phyloP scores from a whole-genome alignment of 2,329 filamentous ascomycete species.

The Aspergillus persii region DNA sequence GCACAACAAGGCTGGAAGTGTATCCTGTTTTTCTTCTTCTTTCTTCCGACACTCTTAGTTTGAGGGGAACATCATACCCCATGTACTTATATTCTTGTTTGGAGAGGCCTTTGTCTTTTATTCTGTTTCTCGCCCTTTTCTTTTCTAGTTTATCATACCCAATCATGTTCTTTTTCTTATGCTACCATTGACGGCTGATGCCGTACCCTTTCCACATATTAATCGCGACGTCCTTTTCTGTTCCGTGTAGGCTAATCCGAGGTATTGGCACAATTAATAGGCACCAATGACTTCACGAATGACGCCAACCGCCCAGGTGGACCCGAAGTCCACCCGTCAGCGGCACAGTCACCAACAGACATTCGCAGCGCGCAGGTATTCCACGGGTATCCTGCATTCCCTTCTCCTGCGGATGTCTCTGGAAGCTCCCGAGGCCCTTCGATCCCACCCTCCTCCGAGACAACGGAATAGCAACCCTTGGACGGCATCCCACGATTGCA shows the following conservation, averaged over 20 bases:
- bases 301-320: slow-evolving; percentile 62
- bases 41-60: neutral
- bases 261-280: slow-evolving; percentile 29
- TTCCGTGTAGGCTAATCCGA: slow-evolving; percentile 45
- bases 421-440: slow-evolving; percentile 54
- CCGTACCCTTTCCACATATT: slow-evolving; percentile 13
- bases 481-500: slow-evolving; percentile 33
- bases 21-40: neutral
- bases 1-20: neutral
- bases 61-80: slow-evolving; percentile 4
- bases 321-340: slow-evolving; percentile 51
- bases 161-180: slow-evolving; percentile 19
- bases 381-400: slow-evolving; percentile 66
- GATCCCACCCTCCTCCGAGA: slow-evolving; percentile 66
- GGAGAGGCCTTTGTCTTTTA: slow-evolving; percentile 4
- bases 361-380: slow-evolving; percentile 74
- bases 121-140: neutral
- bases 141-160: slow-evolving; percentile 21
- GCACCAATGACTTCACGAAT: slow-evolving; percentile 36
- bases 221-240: slow-evolving; percentile 15
- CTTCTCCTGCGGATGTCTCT: slow-evolving; percentile 51
- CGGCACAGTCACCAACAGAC: slow-evolving; percentile 58
- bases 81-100: slow-evolving; percentile 14
- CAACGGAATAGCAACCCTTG: slow-evolving; percentile 45
- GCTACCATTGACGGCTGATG: slow-evolving; percentile 17